Evolutionary conservation across 306 rosid genomes (phyloP).

Genomic region (Quercus gilva): DNA sequence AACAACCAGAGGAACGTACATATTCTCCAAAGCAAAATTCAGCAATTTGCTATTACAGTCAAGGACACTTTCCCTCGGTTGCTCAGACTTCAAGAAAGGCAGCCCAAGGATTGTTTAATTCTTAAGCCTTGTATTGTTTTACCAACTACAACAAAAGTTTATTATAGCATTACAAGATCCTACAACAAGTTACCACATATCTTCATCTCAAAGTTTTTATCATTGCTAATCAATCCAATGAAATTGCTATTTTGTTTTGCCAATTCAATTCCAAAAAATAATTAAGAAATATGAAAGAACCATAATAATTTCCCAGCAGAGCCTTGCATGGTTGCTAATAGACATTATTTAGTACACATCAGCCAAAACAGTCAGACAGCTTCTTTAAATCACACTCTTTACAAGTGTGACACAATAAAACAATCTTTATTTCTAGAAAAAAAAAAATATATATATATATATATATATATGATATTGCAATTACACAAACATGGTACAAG

Average conservation of each 20-base stretch:
- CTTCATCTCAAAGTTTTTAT: not conserved
- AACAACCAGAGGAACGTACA: not conserved
- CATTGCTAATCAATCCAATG: not conserved
- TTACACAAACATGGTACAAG: not conserved
- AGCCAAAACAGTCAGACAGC: not conserved
- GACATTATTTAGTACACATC: not conserved
- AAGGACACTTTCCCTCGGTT: not conserved
- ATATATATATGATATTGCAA: too few species aligned
- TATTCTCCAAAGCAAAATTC: not conserved
- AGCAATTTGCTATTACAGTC: not conserved
- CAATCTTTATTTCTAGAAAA: too few species aligned
- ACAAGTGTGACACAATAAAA: too few species aligned
- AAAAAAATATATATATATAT: too few species aligned
- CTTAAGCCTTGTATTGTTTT: not conserved
- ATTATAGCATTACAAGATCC: not conserved
- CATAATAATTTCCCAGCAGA: not conserved
- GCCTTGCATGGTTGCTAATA: not conserved
- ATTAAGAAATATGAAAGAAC: not conserved
- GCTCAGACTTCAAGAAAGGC: not conserved
- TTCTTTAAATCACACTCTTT: too few species aligned
- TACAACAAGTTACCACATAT: not conserved
- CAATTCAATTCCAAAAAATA: not conserved
- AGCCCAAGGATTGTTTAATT: not conserved
- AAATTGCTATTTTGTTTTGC: not conserved
- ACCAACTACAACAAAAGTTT: not conserved